A percentile compares a stretch with the other conserved stretches of the same genome.
These are phyloP conservation scores for Ilyonectria destructans DNA, from an alignment of 2,329 filamentous ascomycete genomes.

Conservation along the genomic window DNA sequence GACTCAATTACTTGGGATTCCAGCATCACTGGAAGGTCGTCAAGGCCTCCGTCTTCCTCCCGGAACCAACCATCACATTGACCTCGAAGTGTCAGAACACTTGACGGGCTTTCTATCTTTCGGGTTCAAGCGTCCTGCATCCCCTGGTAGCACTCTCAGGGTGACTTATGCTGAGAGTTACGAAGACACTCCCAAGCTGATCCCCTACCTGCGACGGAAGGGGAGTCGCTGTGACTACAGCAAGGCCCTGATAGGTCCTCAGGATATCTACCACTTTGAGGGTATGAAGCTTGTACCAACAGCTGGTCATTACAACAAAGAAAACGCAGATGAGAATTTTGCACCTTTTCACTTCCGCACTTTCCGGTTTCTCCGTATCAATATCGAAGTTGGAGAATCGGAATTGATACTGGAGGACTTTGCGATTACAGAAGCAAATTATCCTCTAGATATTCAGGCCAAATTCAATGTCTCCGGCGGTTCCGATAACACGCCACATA, in stretches of 20 bases:
- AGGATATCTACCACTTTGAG: conserved; percentile 12
- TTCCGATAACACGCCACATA: not conserved
- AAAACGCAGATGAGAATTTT: not conserved
- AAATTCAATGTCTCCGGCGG: not conserved
- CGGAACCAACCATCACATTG: conserved; percentile 9
- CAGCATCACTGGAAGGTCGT: not conserved
- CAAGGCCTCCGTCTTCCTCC: not conserved
- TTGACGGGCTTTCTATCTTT: not conserved
- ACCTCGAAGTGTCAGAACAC: conserved; percentile 4
- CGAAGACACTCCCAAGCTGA: conserved; percentile 1
- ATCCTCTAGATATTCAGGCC: not conserved
- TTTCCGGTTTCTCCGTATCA: conserved; percentile 10
- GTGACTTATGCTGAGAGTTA: conserved; percentile 25
- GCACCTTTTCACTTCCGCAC: conserved; percentile 26
- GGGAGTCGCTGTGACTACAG: not conserved
- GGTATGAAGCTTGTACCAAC: not conserved
- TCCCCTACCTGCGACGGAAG: not conserved
- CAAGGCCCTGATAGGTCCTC: conserved; percentile 2
- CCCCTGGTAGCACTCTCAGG: not conserved
- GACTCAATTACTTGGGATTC: not conserved
- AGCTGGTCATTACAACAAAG: not conserved
- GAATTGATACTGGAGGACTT: not conserved
- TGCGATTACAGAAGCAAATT: conserved; percentile 1
- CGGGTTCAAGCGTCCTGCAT: not conserved
- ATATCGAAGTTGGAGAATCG: not conserved